These are phyloP conservation scores for Colletotrichum brevisporum DNA, from an alignment of 2,329 filamentous ascomycete genomes.

Conservation along the genomic window DNA sequence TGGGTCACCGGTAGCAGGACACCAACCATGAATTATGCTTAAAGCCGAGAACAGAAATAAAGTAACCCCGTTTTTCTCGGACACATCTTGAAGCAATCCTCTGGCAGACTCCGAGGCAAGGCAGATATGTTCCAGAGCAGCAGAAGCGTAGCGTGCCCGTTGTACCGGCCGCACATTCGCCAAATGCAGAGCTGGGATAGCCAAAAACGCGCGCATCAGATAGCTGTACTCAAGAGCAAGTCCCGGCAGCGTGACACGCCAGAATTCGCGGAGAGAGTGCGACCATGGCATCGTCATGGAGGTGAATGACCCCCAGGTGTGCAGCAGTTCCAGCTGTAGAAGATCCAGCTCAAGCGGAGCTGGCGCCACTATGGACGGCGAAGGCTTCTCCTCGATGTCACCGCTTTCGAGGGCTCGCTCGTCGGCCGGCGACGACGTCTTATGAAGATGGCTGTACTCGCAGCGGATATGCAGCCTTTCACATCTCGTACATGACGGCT, in stretches of 20 bases:
- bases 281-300: slow-evolving; percentile 8
- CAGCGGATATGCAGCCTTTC: slow-evolving; percentile 10
- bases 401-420: not conserved
- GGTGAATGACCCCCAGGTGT: slow-evolving; percentile 20
- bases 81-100: not conserved
- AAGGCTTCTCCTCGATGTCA: not conserved
- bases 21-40: slow-evolving; percentile 10
- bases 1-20: too few species aligned
- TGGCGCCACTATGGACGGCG: not conserved
- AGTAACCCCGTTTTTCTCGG: not conserved
- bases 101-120: slow-evolving; percentile 20
- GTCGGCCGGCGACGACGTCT: not conserved
- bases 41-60: slow-evolving; percentile 26
- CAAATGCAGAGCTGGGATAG: slow-evolving; percentile 27
- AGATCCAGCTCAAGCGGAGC: not conserved
- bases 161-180: not conserved
- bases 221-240: slow-evolving; percentile 18
- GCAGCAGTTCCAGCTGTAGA: slow-evolving; percentile 28
- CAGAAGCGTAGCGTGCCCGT: not conserved
- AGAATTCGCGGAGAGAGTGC: slow-evolving; percentile 17
- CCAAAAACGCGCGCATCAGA: slow-evolving; percentile 24
- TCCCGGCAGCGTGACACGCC: slow-evolving; percentile 22
- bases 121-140: slow-evolving; percentile 21
- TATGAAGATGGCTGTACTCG: not conserved
- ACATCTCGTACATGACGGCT: slow-evolving; percentile 14